phyloP scores from a whole-genome alignment of 2,329 filamentous ascomycete genomes.

The Xylaria sp. region DNA sequence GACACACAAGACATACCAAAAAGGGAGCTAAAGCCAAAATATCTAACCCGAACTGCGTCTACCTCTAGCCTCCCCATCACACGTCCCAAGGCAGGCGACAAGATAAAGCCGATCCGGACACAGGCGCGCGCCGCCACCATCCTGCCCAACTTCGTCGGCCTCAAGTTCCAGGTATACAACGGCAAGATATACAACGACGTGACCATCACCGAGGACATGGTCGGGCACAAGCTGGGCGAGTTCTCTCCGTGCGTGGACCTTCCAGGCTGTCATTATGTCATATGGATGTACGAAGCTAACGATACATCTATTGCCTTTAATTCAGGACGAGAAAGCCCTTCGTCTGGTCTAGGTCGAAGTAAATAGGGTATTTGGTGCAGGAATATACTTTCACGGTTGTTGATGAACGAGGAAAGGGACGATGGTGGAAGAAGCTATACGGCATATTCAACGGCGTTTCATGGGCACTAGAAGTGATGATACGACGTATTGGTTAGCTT shows the following conservation, averaged over 20 bases:
- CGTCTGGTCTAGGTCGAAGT: constrained; percentile 58
- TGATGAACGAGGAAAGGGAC: constrained; percentile 26
- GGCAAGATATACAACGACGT: constrained; percentile 88
- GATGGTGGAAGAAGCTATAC: neutral
- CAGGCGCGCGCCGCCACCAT: constrained; percentile 90
- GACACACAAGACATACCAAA: too few relatives aligned
- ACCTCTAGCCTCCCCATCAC: constrained; percentile 69
- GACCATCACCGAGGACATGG: constrained; percentile 92
- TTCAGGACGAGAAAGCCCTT: constrained; percentile 67
- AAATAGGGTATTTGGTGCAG: constrained; percentile 9
- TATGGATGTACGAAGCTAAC: constrained; percentile 14
- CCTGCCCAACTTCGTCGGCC: constrained; percentile 88
- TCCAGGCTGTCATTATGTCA: too few relatives aligned
- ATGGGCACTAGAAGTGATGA: constrained; percentile 9
- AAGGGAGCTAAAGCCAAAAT: too few relatives aligned
- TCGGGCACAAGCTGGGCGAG: constrained; percentile 93
- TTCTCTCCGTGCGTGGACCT: constrained; percentile 78
- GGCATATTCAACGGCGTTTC: constrained; percentile 33
- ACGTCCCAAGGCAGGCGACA: constrained; percentile 68
- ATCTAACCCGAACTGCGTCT: too few relatives aligned
- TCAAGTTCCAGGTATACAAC: constrained; percentile 91
- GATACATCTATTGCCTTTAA: neutral
- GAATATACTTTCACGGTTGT: constrained; percentile 8
- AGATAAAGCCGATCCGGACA: constrained; percentile 79
- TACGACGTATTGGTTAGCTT: neutral